phyloP scores from a whole-genome alignment of 2,329 filamentous ascomycete genomes.

The Chalaropsis ovoidea region DNA sequence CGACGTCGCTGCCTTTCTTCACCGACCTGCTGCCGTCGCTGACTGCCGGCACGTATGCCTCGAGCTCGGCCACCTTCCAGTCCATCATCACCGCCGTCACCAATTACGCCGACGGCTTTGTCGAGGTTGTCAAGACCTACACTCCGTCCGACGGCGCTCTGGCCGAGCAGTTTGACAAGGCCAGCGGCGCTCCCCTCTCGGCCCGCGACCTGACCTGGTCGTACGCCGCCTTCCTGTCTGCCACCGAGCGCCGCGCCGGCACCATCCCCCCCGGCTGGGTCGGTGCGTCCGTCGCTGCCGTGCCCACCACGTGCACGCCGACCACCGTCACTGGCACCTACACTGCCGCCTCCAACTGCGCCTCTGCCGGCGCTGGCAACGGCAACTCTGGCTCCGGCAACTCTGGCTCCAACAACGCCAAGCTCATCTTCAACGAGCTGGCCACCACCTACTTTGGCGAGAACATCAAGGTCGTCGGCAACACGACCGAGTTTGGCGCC shows the following conservation, averaged over 20 bases:
- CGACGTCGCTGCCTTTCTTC: conserved; percentile 62
- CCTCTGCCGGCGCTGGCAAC: conserved; percentile 27
- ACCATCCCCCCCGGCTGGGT: conserved; percentile 50
- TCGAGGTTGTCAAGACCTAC: conserved; percentile 53
- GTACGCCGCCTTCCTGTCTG: conserved; percentile 59
- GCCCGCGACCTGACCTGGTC: conserved; percentile 64
- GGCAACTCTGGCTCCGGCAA: conserved; percentile 25
- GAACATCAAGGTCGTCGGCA: conserved; percentile 56
- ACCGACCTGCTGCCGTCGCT: conserved; percentile 49
- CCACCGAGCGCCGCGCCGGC: conserved; percentile 46
- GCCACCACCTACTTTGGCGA: conserved; percentile 51
- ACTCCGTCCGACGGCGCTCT: conserved; percentile 52
- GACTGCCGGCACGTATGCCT: conserved; percentile 52
- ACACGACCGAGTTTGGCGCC: conserved; percentile 47
- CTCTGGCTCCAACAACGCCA: conserved; percentile 14
- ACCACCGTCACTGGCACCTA: conserved; percentile 44
- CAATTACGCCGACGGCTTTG: conserved; percentile 51
- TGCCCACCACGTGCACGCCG: conserved; percentile 42
- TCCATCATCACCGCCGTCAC: conserved; percentile 48
- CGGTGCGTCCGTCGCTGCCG: conserved; percentile 36
- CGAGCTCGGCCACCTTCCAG: conserved; percentile 40
- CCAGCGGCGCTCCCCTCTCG: conserved; percentile 46
- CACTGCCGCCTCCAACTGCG: conserved; percentile 32
- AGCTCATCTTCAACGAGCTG: conserved; percentile 51
- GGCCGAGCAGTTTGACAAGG: conserved; percentile 55